These are phyloP conservation scores for Yarrowia hollandica DNA, from an alignment of 805 yeast genomes.

Conservation along the genomic window DNA sequence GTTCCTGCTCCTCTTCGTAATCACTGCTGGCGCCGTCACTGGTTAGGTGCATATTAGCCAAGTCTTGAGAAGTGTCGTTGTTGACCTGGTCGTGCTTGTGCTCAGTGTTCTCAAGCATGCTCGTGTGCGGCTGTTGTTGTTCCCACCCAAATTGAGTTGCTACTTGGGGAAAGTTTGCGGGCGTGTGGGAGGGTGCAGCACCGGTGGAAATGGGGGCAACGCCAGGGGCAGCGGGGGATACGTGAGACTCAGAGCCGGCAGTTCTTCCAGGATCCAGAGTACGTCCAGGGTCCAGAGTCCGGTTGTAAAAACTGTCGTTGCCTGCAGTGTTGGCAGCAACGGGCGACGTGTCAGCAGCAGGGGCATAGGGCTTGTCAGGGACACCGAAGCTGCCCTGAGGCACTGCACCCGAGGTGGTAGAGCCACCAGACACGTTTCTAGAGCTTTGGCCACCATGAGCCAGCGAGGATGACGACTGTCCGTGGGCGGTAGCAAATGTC, in stretches of 20 bases:
- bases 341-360: slow-evolving; percentile 4
- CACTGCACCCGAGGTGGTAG: neutral
- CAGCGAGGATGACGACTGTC: neutral
- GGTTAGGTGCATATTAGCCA: slow-evolving; percentile 10
- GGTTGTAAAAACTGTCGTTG: slow-evolving; percentile 6
- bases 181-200: slow-evolving; percentile 10
- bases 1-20: slow-evolving; percentile 10
- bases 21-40: slow-evolving; percentile 12
- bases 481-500: slow-evolving; percentile 12
- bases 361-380: slow-evolving; percentile 12
- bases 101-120: neutral
- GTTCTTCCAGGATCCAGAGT: slow-evolving; percentile 3
- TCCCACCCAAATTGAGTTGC: slow-evolving; percentile 26
- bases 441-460: neutral
- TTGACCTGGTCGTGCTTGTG: neutral
- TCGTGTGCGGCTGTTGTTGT: slow-evolving; percentile 26
- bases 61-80: neutral
- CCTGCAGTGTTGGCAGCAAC: neutral
- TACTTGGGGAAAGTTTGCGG: slow-evolving; percentile 29
- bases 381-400: slow-evolving; percentile 14
- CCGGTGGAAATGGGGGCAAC: neutral
- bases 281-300: slow-evolving; percentile 13
- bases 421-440: slow-evolving; percentile 4
- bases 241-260: neutral
- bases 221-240: neutral